Evolutionary conservation across 2,329 filamentous ascomycete genomes (phyloP), one percentile per base, ranked within the genome.

Genomic region (Plenodomus lindquistii): DNA sequence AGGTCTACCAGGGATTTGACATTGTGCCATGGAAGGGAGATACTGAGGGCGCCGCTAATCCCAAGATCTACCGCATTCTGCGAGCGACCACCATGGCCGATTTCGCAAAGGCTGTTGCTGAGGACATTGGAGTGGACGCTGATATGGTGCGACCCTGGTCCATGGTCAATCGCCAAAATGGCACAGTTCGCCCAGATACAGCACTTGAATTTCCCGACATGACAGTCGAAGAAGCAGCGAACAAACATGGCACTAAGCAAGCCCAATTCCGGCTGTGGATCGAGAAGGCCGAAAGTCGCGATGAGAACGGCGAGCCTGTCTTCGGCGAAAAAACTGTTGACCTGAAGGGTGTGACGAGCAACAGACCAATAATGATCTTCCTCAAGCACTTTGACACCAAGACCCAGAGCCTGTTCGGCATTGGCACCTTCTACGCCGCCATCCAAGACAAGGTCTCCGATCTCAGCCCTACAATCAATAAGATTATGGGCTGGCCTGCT

Each of bases 111-210:
- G 80, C 81, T 18, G 81, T 97, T 50, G 91, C 88, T 0, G 74
- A 83, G 34, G 88, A 96, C 47, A 79, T 88, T 41, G 80, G 78
- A 0, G 73, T 88, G 41, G 85, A 92, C 37, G 79, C 87, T 0
- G 84, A 85, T 47, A 82, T 84, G 52, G 75, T 97, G 19, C 85
- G 94, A 18, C 82, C 96, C 16, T 99, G 94, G 95, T 85, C 91
- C 45, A 97, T 99, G 92, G 94, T 99, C 1, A 97, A 97, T 68
- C 87, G 94, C 10, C 94, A 99, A 71, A 99, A 99, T 70, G 97
- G 96, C 73, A 99, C 94, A 0, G 87, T 91, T 31, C 85, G 94
- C 16, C 94, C 95, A 0, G 94, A 99, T 67, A 86, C 90, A 49
- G 89, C 91, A 0, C 85, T 99, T 40, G 83, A 84, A 69, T 91